Percentiles rank a stretch among this genome's conserved stretches.
Evolutionary conservation across 331 rosid genomes (phyloP).

Genomic region (Quercus tomentella): DNA sequence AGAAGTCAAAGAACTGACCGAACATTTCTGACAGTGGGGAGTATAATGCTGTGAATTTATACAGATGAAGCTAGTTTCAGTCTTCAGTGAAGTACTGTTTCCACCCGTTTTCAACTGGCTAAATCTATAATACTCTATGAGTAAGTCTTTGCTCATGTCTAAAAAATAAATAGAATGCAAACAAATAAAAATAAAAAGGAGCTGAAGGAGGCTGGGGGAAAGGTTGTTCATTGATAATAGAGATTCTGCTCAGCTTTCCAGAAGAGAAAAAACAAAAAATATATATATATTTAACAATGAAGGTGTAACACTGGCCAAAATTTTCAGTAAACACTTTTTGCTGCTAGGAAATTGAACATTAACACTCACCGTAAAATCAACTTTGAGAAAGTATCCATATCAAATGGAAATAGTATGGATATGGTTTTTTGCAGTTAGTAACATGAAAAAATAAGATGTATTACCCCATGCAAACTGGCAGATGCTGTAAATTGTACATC

Average conservation of each 20-base stretch:
- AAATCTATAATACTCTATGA: neutral
- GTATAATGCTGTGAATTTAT: conserved; percentile 4
- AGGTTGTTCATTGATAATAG: conserved; percentile 9
- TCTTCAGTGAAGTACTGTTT: neutral
- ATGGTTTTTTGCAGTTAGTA: neutral
- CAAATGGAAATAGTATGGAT: neutral
- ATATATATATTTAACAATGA: neutral
- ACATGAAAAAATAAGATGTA: conserved; percentile 14
- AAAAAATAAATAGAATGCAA: neutral
- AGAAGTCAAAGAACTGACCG: neutral
- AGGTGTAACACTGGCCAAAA: conserved; percentile 14
- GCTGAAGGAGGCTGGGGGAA: conserved; percentile 13
- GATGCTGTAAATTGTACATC: conserved; percentile 82
- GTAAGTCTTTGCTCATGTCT: conserved; percentile 5
- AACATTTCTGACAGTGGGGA: conserved; percentile 9
- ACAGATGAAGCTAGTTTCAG: neutral
- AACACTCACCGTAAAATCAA: neutral
- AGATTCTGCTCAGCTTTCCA: conserved; percentile 6
- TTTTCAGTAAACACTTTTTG: neutral
- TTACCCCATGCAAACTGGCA: conserved; percentile 99
- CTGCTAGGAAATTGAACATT: neutral
- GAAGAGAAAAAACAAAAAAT: neutral
- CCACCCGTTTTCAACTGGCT: conserved; percentile 4
- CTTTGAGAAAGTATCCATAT: neutral
- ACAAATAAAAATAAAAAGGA: conserved; percentile 1